These are phyloP conservation scores for Trypethelium eluteriae DNA, from an alignment of 495 filamentous ascomycete genomes.

Conservation along the genomic window DNA sequence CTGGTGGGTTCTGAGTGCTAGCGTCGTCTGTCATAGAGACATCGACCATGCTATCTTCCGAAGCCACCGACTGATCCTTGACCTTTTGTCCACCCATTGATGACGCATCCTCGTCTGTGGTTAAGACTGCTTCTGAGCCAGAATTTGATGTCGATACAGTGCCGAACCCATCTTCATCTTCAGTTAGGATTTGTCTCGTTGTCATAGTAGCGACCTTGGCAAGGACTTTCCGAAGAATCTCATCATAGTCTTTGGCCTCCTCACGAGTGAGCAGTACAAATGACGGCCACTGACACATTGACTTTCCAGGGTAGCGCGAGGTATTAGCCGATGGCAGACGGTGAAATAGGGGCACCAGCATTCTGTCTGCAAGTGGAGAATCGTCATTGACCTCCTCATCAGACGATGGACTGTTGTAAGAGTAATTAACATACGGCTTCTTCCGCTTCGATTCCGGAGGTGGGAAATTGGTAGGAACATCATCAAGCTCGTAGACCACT, in stretches of 20 bases:
- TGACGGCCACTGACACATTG: slow-evolving; percentile 45
- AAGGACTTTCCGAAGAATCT: slow-evolving; percentile 57
- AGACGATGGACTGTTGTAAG: slow-evolving; percentile 41
- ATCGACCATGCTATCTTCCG: slow-evolving; percentile 86
- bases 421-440: slow-evolving; percentile 34
- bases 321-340: slow-evolving; percentile 38
- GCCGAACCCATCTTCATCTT: slow-evolving; percentile 27
- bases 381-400: slow-evolving; percentile 53
- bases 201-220: slow-evolving; percentile 52
- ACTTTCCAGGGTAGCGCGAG: slow-evolving; percentile 27
- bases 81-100: slow-evolving; percentile 62
- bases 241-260: slow-evolving; percentile 51
- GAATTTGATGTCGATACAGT: slow-evolving; percentile 5
- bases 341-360: slow-evolving; percentile 76
- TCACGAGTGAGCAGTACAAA: slow-evolving; percentile 55
- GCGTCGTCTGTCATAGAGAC: slow-evolving; percentile 69
- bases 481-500: slow-evolving; percentile 73
- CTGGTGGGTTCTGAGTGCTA: slow-evolving; percentile 17
- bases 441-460: slow-evolving; percentile 44
- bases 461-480: slow-evolving; percentile 66
- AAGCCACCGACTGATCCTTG: slow-evolving; percentile 68
- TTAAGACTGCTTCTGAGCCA: slow-evolving; percentile 65
- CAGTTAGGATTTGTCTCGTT: slow-evolving; percentile 51
- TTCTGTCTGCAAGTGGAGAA: slow-evolving; percentile 56
- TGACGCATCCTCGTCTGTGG: slow-evolving; percentile 64